These are phyloP conservation scores for Candida maris DNA, from an alignment of 805 yeast species.

Conservation along the genomic window DNA sequence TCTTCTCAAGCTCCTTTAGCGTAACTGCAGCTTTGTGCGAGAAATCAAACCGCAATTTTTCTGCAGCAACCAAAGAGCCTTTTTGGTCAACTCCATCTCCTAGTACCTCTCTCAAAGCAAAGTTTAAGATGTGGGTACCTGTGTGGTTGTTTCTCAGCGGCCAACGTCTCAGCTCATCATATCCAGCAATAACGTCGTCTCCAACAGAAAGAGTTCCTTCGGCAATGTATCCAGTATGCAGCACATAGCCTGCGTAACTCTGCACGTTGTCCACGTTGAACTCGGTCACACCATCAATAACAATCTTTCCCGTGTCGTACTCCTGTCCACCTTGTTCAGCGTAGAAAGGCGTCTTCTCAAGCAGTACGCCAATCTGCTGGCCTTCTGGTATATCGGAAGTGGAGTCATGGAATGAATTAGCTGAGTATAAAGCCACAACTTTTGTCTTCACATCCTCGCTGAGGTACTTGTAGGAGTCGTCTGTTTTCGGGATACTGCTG, in stretches of 20 bases:
- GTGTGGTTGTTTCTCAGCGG: conserved; percentile 97
- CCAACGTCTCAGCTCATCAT: conserved; percentile 91
- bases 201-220: conserved; percentile 73
- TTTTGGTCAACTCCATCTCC: conserved; percentile 91
- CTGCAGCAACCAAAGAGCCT: conserved; percentile 95
- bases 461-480: conserved; percentile 78
- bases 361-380: conserved; percentile 70
- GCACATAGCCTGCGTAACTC: conserved; percentile 87
- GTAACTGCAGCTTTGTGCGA: conserved; percentile 85
- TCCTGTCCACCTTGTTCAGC: conserved; percentile 99
- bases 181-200: conserved; percentile 76
- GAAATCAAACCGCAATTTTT: conserved; percentile 93
- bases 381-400: conserved; percentile 32
- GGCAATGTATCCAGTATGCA: conserved; percentile 83
- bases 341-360: conserved; percentile 90
- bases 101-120: conserved; percentile 77
- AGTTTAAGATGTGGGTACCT: conserved; percentile 93
- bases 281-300: conserved; percentile 82
- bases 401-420: conserved; percentile 54
- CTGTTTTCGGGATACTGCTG: conserved; percentile 67
- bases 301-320: conserved; percentile 88
- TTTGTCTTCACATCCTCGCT: conserved; percentile 64
- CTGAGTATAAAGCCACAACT: conserved; percentile 68
- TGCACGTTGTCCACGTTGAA: conserved; percentile 92
- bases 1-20: conserved; percentile 63